These are phyloP conservation scores for Fusarium miscanthi DNA, from an alignment of 2,329 filamentous ascomycete species.

Conservation along the genomic window DNA sequence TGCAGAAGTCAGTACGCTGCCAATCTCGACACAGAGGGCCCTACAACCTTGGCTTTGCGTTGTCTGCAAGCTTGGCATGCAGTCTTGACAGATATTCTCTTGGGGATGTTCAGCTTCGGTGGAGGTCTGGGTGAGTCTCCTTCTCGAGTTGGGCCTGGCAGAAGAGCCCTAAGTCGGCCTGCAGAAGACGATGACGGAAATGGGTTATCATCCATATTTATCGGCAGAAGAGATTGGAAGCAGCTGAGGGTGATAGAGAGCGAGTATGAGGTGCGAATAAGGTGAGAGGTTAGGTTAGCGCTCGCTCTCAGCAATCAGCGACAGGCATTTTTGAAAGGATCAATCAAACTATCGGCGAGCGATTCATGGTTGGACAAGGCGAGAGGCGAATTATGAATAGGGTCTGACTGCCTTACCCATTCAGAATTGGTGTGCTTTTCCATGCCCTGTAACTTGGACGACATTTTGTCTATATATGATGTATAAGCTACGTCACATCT, in stretches of 20 bases:
- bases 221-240: no score
- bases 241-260: not conserved
- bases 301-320: not conserved
- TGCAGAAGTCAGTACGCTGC: not conserved
- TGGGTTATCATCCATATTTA: slow-evolving; percentile 10
- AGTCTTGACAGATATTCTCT: slow-evolving; percentile 20
- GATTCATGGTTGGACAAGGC: not conserved
- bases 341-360: not conserved
- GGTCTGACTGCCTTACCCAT: not conserved
- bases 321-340: not conserved
- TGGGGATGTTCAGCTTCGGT: slow-evolving; percentile 22
- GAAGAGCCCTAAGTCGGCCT: slow-evolving; percentile 4
- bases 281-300: not conserved
- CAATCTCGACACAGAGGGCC: not conserved
- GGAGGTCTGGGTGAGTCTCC: not conserved
- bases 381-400: not conserved
- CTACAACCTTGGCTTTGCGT: slow-evolving; percentile 27
- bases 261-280: slow-evolving; percentile 2
- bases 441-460: slow-evolving; percentile 1
- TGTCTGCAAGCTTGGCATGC: slow-evolving; percentile 31
- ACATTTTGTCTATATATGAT: slow-evolving; percentile 17
- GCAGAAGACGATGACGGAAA: not conserved
- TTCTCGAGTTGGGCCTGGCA: slow-evolving; percentile 13
- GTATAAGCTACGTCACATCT: slow-evolving; percentile 24
- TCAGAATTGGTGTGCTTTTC: not conserved